phyloP scores from a whole-genome alignment of 331 rosid species.

The Dryas integrifolia region DNA sequence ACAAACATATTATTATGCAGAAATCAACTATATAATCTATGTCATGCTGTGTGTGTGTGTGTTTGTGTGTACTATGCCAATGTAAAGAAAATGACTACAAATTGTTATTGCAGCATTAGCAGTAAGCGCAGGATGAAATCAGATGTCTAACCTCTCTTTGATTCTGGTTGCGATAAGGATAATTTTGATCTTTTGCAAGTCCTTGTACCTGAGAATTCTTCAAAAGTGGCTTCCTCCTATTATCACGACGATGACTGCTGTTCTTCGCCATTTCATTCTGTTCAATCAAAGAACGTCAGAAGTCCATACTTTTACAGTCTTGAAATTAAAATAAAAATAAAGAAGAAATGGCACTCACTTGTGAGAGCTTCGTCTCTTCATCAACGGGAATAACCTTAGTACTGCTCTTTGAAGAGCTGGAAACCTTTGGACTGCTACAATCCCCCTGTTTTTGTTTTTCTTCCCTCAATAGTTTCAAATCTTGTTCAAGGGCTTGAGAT shows the following conservation, averaged over 20 bases:
- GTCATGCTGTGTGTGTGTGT: not conserved
- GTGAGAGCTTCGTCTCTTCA: slow-evolving; percentile 33
- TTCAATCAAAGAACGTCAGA: slow-evolving; percentile 2
- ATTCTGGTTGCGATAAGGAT: slow-evolving; percentile 15
- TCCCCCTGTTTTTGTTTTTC: slow-evolving; percentile 60
- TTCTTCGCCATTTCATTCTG: slow-evolving; percentile 43
- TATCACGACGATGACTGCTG: slow-evolving; percentile 28
- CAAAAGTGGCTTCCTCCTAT: slow-evolving; percentile 30
- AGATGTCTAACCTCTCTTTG: slow-evolving; percentile 41
- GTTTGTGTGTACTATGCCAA: not conserved
- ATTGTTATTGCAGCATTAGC: not conserved
- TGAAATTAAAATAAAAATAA: slow-evolving; percentile 5
- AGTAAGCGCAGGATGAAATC: slow-evolving; percentile 2
- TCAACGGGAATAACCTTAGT: slow-evolving; percentile 34
- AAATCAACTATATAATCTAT: not conserved
- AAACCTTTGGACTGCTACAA: slow-evolving; percentile 27
- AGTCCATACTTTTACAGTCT: not conserved
- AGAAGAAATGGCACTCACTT: slow-evolving; percentile 23
- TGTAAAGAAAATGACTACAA: not conserved
- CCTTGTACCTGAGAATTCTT: slow-evolving; percentile 33
- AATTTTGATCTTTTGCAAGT: slow-evolving; percentile 22
- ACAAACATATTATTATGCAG: not conserved
- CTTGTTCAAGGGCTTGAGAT: slow-evolving; percentile 67
- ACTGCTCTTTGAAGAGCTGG: slow-evolving; percentile 29
- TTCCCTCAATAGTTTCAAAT: slow-evolving; percentile 58